Evolutionary conservation across 2,329 filamentous ascomycete species (phyloP).

Genomic region (Aureobasidium sp.): DNA sequence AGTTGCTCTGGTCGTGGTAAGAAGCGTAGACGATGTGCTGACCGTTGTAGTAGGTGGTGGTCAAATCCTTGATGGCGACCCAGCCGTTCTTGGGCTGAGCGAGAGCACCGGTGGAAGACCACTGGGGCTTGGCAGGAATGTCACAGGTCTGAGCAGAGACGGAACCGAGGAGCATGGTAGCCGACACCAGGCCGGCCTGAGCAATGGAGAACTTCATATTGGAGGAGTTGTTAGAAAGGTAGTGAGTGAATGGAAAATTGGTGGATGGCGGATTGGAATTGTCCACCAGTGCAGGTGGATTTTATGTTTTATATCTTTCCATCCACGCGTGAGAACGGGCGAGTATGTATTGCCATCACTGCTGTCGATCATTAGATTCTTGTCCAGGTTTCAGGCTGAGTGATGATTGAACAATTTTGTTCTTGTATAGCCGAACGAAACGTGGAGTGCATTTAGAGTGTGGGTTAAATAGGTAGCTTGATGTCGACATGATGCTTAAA

Average conservation of each 20-base stretch:
- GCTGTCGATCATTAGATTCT: constrained; percentile 4
- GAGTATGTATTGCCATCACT: not conserved
- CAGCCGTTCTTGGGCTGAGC: constrained; percentile 47
- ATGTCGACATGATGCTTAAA: constrained; percentile 8
- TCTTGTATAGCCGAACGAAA: constrained; percentile 11
- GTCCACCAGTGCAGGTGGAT: not conserved
- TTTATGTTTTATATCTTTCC: constrained; percentile 1
- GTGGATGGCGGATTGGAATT: not conserved
- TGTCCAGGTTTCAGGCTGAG: constrained; percentile 8
- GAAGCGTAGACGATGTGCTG: constrained; percentile 55
- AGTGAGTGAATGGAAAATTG: constrained; percentile 5
- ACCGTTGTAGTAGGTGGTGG: constrained; percentile 46
- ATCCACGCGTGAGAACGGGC: not conserved
- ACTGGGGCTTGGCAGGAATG: constrained; percentile 48
- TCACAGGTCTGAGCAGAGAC: constrained; percentile 30
- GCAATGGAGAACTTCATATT: constrained; percentile 14
- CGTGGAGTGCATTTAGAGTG: constrained; percentile 6
- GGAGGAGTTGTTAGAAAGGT: not conserved
- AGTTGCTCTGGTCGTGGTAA: constrained; percentile 38
- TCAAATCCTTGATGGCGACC: constrained; percentile 57
- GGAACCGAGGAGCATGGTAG: constrained; percentile 12
- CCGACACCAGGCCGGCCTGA: constrained; percentile 11
- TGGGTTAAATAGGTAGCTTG: not conserved
- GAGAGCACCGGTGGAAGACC: constrained; percentile 46
- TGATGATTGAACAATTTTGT: not conserved